Evolutionary conservation across 2,329 filamentous ascomycete species (phyloP).

Genomic region (Dryadomyces quercus-mongolicae): DNA sequence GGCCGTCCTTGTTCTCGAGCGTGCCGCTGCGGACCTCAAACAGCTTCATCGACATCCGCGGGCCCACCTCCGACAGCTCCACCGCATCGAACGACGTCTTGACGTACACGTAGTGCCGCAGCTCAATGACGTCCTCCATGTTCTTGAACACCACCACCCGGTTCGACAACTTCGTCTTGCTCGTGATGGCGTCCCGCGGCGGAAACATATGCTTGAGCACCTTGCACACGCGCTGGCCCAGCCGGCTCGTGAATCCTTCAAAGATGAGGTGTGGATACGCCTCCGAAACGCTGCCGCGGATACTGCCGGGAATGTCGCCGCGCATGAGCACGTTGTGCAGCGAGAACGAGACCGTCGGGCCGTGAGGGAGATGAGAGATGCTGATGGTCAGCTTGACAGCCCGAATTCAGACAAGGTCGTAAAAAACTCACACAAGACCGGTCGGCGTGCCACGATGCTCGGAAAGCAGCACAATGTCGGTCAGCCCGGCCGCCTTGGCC

Average conservation of each 20-base stretch:
- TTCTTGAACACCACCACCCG: slow-evolving; percentile 91
- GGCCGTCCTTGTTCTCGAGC: slow-evolving; percentile 86
- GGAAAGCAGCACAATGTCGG: slow-evolving; percentile 77
- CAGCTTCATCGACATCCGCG: slow-evolving; percentile 90
- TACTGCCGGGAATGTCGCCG: slow-evolving; percentile 81
- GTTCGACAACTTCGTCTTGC: slow-evolving; percentile 66
- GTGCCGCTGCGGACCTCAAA: slow-evolving; percentile 91
- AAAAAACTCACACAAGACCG: slow-evolving; percentile 37
- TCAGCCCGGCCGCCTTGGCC: slow-evolving; percentile 67
- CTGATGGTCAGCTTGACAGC: slow-evolving; percentile 27
- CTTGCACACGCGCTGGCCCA: slow-evolving; percentile 76
- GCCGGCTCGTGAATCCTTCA: slow-evolving; percentile 73
- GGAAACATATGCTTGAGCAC: slow-evolving; percentile 92
- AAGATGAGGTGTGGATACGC: slow-evolving; percentile 92
- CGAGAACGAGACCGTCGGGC: slow-evolving; percentile 71
- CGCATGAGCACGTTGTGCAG: slow-evolving; percentile 87
- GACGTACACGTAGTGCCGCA: slow-evolving; percentile 71
- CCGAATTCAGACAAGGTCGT: not conserved
- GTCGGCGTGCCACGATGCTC: slow-evolving; percentile 90
- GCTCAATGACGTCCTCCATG: slow-evolving; percentile 85
- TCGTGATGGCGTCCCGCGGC: slow-evolving; percentile 64
- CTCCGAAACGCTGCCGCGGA: slow-evolving; percentile 80
- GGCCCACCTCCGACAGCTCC: slow-evolving; percentile 79
- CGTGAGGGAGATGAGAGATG: slow-evolving; percentile 76
- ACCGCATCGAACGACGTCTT: slow-evolving; percentile 83